Conservation (phyloP, 2,329 filamentous ascomycete genomes). For the Trichophyton schoenleinii region DNA sequence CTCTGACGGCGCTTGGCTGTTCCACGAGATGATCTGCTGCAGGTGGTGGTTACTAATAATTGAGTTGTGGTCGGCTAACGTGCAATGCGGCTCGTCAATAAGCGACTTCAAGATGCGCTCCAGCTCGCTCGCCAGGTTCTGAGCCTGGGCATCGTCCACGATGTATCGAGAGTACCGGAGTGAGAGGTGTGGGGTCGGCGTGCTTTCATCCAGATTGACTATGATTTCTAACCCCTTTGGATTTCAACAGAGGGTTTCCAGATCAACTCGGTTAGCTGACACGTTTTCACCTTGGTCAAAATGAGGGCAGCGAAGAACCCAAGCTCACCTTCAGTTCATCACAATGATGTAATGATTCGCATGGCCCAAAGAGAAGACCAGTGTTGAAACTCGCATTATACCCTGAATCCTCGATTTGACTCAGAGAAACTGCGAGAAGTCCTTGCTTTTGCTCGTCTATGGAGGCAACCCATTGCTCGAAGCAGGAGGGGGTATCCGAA, state of each 20-base stretch:
- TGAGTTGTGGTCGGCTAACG: not conserved
- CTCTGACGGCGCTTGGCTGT: not conserved
- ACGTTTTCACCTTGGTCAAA: not conserved
- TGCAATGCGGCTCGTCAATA: not conserved
- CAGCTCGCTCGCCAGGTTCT: not conserved
- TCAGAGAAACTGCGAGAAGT: not conserved
- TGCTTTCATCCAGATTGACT: not conserved
- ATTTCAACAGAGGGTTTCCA: not conserved
- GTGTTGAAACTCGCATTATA: not conserved
- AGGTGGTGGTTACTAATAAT: constrained; percentile 1
- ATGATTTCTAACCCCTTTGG: not conserved
- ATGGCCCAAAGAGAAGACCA: not conserved
- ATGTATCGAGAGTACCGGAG: not conserved
- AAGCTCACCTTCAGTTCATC: not conserved
- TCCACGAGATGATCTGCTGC: constrained; percentile 4
- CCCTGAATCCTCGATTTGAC: not conserved
- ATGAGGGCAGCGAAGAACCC: not conserved
- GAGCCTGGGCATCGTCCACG: not conserved
- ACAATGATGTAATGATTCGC: not conserved
- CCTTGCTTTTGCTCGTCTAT: not conserved
- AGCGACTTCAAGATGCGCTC: not conserved
- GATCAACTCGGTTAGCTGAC: not conserved
- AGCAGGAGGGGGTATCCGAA: not conserved
- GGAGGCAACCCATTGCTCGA: not conserved
- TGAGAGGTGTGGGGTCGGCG: not conserved